These are phyloP conservation scores for Aspergillus bertholletiae DNA, from an alignment of 495 filamentous ascomycete genomes.

Conservation along the genomic window DNA sequence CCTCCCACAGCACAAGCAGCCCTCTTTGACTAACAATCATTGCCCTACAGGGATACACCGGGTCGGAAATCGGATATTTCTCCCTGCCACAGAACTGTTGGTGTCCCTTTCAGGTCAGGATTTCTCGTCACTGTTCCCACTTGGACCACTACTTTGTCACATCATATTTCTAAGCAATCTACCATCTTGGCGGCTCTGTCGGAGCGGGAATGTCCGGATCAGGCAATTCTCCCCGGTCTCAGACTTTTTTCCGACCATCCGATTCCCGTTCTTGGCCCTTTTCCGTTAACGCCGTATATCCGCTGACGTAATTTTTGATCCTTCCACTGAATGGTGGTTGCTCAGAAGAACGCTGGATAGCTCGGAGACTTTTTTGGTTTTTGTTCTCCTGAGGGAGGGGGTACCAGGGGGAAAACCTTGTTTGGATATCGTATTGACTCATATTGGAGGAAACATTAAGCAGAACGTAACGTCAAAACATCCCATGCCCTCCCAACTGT, in stretches of 20 bases:
- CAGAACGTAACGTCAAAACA: background rate
- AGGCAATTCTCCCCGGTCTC: conserved; percentile 17
- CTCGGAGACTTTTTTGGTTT: background rate
- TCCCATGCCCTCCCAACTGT: background rate
- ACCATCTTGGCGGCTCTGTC: conserved; percentile 7
- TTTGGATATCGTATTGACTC: too few relatives aligned
- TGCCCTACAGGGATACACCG: conserved; percentile 19
- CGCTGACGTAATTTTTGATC: background rate
- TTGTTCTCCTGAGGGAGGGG: background rate
- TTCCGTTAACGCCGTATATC: conserved; percentile 9
- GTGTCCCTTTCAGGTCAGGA: background rate
- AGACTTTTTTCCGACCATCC: conserved; percentile 8
- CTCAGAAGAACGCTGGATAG: too few relatives aligned
- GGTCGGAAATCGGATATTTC: background rate
- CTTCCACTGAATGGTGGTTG: too few relatives aligned
- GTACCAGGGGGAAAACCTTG: too few relatives aligned
- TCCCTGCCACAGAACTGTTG: background rate
- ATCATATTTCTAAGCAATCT: background rate
- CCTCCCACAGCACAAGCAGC: background rate
- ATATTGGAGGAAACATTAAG: background rate
- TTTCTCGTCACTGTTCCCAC: background rate
- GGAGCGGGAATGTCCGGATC: conserved; percentile 7
- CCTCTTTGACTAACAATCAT: background rate
- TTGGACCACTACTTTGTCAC: background rate
- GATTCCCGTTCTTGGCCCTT: background rate